Evolutionary conservation across 805 yeast species (phyloP).

Genomic region (Candida quercuum): DNA sequence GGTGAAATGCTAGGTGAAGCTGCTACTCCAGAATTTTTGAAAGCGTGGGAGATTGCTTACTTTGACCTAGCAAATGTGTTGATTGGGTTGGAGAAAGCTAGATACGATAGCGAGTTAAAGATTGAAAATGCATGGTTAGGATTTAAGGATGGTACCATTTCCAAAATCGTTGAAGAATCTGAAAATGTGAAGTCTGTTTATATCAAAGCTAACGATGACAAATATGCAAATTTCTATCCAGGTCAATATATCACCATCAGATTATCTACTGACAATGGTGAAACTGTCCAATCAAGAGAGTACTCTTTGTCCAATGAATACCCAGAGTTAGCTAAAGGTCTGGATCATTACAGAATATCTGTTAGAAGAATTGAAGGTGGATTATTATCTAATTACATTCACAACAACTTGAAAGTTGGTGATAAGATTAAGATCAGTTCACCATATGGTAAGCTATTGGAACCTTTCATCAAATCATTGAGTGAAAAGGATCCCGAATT

Average conservation of each 20-base stretch:
- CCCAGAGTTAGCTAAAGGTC: conserved; percentile 12
- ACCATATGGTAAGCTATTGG: conserved; percentile 52
- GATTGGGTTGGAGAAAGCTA: conserved; percentile 46
- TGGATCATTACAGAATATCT: conserved; percentile 48
- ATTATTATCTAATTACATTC: conserved; percentile 44
- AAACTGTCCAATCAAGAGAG: conserved; percentile 45
- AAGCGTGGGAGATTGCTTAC: conserved; percentile 66
- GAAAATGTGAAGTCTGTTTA: conserved; percentile 45
- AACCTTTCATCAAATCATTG: conserved; percentile 19
- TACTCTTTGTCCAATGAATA: conserved; percentile 47
- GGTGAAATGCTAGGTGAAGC: conserved; percentile 46
- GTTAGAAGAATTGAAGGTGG: conserved; percentile 47
- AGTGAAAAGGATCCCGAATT: conserved; percentile 14
- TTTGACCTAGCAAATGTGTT: conserved; percentile 55
- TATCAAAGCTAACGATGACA: conserved; percentile 40
- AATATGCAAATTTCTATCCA: conserved; percentile 28
- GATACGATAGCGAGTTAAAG: conserved; percentile 33
- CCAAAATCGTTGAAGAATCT: conserved; percentile 37
- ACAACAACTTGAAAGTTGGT: conserved; percentile 41
- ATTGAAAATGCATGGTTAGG: conserved; percentile 49
- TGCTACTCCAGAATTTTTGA: conserved; percentile 55
- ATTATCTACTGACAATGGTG: conserved; percentile 30
- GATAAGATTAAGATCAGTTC: conserved; percentile 45
- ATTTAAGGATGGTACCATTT: conserved; percentile 46
- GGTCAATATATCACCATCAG: conserved; percentile 37